Evolutionary conservation across 225 moss, liverwort and hornwort genomes (phyloP).

Genomic region (Polytrichum commune): DNA sequence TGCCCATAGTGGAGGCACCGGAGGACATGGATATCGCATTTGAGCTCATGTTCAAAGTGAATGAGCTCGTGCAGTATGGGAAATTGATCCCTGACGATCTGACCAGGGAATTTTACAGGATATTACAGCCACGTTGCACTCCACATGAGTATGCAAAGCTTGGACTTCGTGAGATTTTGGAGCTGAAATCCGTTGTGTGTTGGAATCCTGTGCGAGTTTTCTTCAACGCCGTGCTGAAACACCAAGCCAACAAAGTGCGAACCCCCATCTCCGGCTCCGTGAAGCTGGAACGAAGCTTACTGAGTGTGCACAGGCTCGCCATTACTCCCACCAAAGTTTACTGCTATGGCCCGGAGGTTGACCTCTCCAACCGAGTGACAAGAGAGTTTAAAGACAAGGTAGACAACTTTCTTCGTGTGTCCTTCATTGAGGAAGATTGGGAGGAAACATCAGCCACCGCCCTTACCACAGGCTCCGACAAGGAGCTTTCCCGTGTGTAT

Average conservation of each 20-base stretch:
- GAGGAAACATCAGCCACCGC: constrained; percentile 39
- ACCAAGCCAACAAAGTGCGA: constrained; percentile 10
- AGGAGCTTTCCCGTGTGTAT: constrained; percentile 52
- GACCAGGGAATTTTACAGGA: constrained; percentile 40
- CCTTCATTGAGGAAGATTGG: constrained; percentile 83
- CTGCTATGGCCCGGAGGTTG: constrained; percentile 76
- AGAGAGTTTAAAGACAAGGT: constrained; percentile 36
- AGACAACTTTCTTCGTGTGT: constrained; percentile 72
- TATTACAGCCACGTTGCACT: constrained; percentile 28
- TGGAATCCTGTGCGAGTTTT: constrained; percentile 33
- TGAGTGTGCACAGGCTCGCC: constrained; percentile 57
- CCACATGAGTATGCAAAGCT: constrained; percentile 10
- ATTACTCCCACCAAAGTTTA: constrained; percentile 85
- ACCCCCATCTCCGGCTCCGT: constrained; percentile 15
- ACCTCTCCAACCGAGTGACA: constrained; percentile 73
- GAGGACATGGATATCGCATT: constrained; percentile 32
- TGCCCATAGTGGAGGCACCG: constrained; percentile 61
- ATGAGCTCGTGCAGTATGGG: constrained; percentile 62
- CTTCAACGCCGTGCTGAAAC: constrained; percentile 14
- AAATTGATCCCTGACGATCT: constrained; percentile 43
- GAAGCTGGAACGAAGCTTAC: constrained; percentile 40
- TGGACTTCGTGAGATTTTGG: constrained; percentile 34
- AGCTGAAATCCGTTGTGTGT: constrained; percentile 12
- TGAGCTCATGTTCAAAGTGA: constrained; percentile 61
- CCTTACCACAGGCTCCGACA: constrained; percentile 33